These are phyloP conservation scores for Capronia americana DNA, from an alignment of 2,329 filamentous ascomycete genomes.

Conservation along the genomic window DNA sequence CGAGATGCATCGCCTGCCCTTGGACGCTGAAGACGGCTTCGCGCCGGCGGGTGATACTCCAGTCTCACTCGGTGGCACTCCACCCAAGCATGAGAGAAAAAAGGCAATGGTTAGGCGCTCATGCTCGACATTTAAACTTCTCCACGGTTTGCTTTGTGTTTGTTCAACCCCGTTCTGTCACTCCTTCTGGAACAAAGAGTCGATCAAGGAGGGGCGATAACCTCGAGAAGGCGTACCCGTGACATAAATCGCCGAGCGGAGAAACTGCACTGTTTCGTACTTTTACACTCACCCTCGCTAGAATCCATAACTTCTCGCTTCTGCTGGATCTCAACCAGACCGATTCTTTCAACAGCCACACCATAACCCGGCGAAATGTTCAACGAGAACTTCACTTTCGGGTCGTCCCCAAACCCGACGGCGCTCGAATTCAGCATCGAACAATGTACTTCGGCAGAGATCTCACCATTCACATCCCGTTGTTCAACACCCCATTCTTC, in stretches of 20 bases:
- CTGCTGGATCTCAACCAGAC: constrained; percentile 6
- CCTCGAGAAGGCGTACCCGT: background rate
- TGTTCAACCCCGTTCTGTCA: constrained; percentile 6
- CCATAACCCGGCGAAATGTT: constrained; percentile 34
- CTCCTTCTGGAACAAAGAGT: constrained; percentile 5
- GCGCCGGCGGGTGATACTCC: constrained; percentile 26
- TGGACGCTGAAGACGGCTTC: constrained; percentile 5
- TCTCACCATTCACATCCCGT: constrained; percentile 39
- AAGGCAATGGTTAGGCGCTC: constrained; percentile 15
- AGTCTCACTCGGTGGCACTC: constrained; percentile 26
- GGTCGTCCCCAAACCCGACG: constrained; percentile 27
- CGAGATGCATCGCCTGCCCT: constrained; percentile 13
- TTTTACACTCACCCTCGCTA: background rate
- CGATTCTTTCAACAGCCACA: background rate
- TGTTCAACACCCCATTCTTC: constrained; percentile 35
- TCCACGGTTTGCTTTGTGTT: constrained; percentile 16
- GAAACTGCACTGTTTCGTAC: constrained; percentile 7
- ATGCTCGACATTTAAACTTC: constrained; percentile 25
- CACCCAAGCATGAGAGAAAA: constrained; percentile 4
- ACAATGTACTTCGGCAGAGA: constrained; percentile 34
- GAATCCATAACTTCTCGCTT: background rate
- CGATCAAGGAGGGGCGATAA: background rate
- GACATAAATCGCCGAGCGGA: constrained; percentile 14
- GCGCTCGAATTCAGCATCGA: constrained; percentile 21
- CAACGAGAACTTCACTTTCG: constrained; percentile 40